A percentile compares a stretch with the other conserved stretches of the same genome.
Conservation (phyloP, 331 rosid species). For the Cydonia oblonga region DNA sequence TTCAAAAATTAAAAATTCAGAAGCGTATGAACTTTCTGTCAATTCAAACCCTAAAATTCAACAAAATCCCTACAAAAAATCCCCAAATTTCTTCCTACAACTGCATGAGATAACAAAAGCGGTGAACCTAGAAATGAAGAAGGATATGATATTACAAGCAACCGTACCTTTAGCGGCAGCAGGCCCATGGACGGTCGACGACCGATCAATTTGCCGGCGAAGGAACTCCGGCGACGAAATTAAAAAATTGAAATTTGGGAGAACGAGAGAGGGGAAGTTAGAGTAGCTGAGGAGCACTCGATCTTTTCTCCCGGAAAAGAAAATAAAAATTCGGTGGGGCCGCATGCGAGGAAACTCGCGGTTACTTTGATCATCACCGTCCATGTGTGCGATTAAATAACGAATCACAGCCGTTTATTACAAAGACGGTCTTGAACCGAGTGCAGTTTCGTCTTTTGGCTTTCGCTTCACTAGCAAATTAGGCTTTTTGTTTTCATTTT, state of each 20-base stretch:
- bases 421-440: not conserved
- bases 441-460: not conserved
- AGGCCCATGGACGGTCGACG: not conserved
- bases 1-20: not conserved
- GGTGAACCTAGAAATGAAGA: conserved; percentile 13
- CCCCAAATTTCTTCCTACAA: not conserved
- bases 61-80: not conserved
- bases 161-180: not conserved
- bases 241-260: not conserved
- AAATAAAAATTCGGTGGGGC: conserved; percentile 12
- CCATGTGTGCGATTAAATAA: conserved; percentile 11
- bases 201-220: conserved; percentile 9
- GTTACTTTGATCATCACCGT: not conserved
- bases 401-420: conserved; percentile 3
- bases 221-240: conserved; percentile 17
- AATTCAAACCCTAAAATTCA: not conserved
- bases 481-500: too few species aligned
- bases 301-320: conserved; percentile 24
- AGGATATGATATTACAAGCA: not conserved
- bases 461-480: too few species aligned
- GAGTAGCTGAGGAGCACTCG: conserved; percentile 37
- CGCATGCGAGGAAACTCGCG: not conserved
- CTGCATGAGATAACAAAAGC: conserved; percentile 12
- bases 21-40: not conserved
- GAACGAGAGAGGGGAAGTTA: not conserved